Conservation (phyloP, 805 yeast species). For the Scheffersomyces stipitis region DNA sequence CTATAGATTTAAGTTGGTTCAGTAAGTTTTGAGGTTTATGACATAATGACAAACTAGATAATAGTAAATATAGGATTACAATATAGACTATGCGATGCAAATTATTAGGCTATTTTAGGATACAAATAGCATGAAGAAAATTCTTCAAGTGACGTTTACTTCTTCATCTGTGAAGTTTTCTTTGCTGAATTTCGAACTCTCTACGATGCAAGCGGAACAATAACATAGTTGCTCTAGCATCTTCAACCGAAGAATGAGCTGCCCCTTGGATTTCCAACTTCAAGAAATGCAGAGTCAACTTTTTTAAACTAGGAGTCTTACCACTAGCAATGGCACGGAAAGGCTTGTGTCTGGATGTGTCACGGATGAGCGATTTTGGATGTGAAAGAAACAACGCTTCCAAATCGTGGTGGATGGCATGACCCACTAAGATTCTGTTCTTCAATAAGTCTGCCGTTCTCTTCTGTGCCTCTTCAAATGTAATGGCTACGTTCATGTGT, state of each 20-base stretch:
- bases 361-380: conserved; percentile 64
- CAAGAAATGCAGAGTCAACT: conserved; percentile 56
- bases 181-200: conserved; percentile 51
- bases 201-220: conserved; percentile 62
- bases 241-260: conserved; percentile 85
- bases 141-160: no score
- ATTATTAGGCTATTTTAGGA: no score
- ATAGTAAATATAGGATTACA: no score
- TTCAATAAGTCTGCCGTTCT: conserved; percentile 52
- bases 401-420: conserved; percentile 79
- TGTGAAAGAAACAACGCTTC: conserved; percentile 66
- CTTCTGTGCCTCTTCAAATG: conserved; percentile 66
- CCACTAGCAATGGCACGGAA: conserved; percentile 63
- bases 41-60: no score
- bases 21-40: no score
- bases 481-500: conserved; percentile 65
- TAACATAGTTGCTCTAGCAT: conserved; percentile 85
- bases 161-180: conserved; percentile 1
- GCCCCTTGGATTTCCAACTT: conserved; percentile 66
- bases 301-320: conserved; percentile 71
- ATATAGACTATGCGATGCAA: no score
- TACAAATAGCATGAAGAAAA: no score
- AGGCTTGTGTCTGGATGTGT: conserved; percentile 64
- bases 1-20: no score
- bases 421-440: conserved; percentile 72